Base-by-base conservation (phyloP, 345 rosid species). In the Citrus unshiu region DNA sequence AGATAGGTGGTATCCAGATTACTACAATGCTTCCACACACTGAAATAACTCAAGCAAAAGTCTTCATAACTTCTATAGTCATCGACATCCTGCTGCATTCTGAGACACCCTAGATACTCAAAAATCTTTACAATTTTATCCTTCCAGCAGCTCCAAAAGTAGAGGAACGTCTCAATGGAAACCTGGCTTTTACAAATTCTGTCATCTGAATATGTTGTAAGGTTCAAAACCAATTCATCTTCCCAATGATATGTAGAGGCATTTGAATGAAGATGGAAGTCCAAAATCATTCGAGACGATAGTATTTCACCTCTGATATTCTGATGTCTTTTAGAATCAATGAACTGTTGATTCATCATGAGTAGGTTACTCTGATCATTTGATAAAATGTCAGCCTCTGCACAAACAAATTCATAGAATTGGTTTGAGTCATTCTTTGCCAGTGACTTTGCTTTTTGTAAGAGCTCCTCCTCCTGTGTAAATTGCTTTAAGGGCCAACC, bases 111-210 rank as follows among this genome's bases (percentile, higher is more conserved):
- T 35, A 78, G 85, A 74, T 40, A 73, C 59, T 77, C 57, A 13
- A 86, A 65, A 61, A 90, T 75, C 24, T 69, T 70, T 16, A 78
- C 25, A 43, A 88, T 68, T 35, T 54, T 76, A 13, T 86, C 86
- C 85, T 80, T 86, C 91, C 91, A 90, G 39, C 77, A 81, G 54
- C 77, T 86, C 93, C 93, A 90, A 68, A 80, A 85, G 83, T 79
- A 78, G 57, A 86, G 70, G 35, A 86, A 83, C 3, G 85, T 82
- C 68, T 86, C 87, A 51, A 70, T 6, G 2, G 87, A 83, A 59
- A 82, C 81, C 71, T 66, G 62, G 30, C 77, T 37, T 37, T 46
- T 3, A 19, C 62, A 70, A 40, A 68, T 22, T 54, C 7, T 61
- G 8, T 25, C 75, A n/a, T 81, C 83, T 24, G 85, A 62, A 64